These are phyloP conservation scores for Bipolaris victoriae DNA, from an alignment of 2,329 filamentous ascomycete species.

Conservation along the genomic window DNA sequence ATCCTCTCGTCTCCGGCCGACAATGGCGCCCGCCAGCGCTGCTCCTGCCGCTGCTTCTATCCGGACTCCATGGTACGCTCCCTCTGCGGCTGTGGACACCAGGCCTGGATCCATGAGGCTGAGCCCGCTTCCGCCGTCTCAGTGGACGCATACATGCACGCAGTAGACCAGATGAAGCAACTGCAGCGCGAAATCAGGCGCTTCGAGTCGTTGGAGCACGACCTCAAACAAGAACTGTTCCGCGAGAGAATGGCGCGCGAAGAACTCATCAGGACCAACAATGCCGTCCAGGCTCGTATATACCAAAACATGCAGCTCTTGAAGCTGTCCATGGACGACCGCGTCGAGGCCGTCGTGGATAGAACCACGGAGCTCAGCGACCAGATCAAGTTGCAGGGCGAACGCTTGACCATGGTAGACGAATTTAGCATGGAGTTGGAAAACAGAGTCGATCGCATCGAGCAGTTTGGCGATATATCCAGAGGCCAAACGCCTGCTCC, in stretches of 20 bases:
- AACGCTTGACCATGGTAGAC: constrained; percentile 48
- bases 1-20: constrained; percentile 37
- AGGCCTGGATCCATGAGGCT: constrained; percentile 54
- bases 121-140: constrained; percentile 45
- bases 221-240: constrained; percentile 48
- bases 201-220: constrained; percentile 43
- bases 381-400: constrained; percentile 45
- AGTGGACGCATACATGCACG: constrained; percentile 44
- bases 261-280: constrained; percentile 43
- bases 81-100: constrained; percentile 56
- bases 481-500: constrained; percentile 40
- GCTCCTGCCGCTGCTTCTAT: constrained; percentile 54
- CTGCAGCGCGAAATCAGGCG: constrained; percentile 43
- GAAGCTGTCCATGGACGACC: constrained; percentile 50
- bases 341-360: constrained; percentile 50
- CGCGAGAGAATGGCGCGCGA: constrained; percentile 43
- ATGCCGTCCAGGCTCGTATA: constrained; percentile 43
- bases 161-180: constrained; percentile 47
- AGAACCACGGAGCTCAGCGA: constrained; percentile 48
- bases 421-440: constrained; percentile 51
- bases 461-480: constrained; percentile 31
- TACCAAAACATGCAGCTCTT: constrained; percentile 49
- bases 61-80: constrained; percentile 48
- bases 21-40: constrained; percentile 45
- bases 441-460: constrained; percentile 46